Percentiles rank a stretch among this genome's conserved stretches.
phyloP scores from a whole-genome alignment of 1,139 yeast species.

The Magnusiomyces fungicola region DNA sequence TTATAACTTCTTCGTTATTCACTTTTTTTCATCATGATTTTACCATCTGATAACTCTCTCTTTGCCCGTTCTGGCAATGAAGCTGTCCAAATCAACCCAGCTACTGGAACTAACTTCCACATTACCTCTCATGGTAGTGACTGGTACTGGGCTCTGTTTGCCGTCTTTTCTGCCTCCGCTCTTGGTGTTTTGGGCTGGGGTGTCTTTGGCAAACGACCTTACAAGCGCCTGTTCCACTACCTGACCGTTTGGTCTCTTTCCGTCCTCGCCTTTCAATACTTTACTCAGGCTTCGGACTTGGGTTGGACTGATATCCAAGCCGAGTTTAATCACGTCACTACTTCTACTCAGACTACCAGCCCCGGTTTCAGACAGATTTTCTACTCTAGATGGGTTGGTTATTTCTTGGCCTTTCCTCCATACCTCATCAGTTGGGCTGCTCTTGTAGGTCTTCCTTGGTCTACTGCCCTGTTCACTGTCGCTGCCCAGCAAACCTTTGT shows the following conservation, averaged over 20 bases:
- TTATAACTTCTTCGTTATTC: no score
- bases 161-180: slow-evolving; percentile 43
- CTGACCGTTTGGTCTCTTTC: slow-evolving; percentile 43
- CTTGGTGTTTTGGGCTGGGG: slow-evolving; percentile 38
- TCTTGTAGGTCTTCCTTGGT: slow-evolving; percentile 37
- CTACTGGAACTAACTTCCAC: slow-evolving; percentile 41
- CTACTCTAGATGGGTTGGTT: slow-evolving; percentile 58
- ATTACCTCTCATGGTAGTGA: slow-evolving; percentile 55
- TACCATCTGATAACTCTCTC: not conserved
- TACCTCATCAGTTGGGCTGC: slow-evolving; percentile 43
- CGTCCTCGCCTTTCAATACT: slow-evolving; percentile 47
- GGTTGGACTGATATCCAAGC: slow-evolving; percentile 52
- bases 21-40: no score
- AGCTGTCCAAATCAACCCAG: slow-evolving; percentile 45
- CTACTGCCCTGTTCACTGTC: slow-evolving; percentile 37
- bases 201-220: slow-evolving; percentile 31
- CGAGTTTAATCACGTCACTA: slow-evolving; percentile 49
- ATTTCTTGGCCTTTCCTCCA: slow-evolving; percentile 58
- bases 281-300: slow-evolving; percentile 58
- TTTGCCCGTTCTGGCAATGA: slow-evolving; percentile 33
- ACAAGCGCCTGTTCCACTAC: slow-evolving; percentile 40
- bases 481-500: slow-evolving; percentile 45
- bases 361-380: slow-evolving; percentile 54
- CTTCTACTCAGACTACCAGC: slow-evolving; percentile 27
- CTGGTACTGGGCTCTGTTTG: slow-evolving; percentile 65